These are phyloP conservation scores for Yamadazyma endophytica DNA, from an alignment of 805 yeast genomes.

Conservation along the genomic window DNA sequence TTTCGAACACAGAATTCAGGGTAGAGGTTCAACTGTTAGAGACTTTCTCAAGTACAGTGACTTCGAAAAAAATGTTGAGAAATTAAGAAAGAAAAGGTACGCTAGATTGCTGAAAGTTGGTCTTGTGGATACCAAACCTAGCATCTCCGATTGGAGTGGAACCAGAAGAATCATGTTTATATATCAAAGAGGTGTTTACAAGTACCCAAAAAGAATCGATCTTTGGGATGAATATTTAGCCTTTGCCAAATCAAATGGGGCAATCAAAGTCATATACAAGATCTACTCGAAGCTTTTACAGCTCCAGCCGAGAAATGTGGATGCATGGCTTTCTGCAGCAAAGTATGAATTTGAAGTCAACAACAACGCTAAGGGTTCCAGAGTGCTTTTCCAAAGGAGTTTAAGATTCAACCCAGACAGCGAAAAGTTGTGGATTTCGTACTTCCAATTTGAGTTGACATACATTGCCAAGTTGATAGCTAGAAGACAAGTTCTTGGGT, in stretches of 20 bases:
- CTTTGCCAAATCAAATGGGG: slow-evolving; percentile 62
- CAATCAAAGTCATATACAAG: slow-evolving; percentile 68
- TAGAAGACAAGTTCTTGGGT: slow-evolving; percentile 77
- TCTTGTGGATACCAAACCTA: slow-evolving; percentile 54
- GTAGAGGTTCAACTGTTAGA: slow-evolving; percentile 73
- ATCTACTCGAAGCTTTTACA: slow-evolving; percentile 75
- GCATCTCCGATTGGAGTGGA: slow-evolving; percentile 85
- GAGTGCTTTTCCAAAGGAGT: slow-evolving; percentile 80
- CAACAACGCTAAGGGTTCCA: slow-evolving; percentile 83
- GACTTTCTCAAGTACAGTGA: slow-evolving; percentile 78
- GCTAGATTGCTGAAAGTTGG: slow-evolving; percentile 55
- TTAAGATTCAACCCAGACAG: slow-evolving; percentile 79
- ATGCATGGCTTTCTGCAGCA: slow-evolving; percentile 93
- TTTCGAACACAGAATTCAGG: slow-evolving; percentile 84
- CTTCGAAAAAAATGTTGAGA: slow-evolving; percentile 77
- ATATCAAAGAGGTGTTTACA: slow-evolving; percentile 75
- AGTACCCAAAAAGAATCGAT: slow-evolving; percentile 71
- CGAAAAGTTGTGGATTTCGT: slow-evolving; percentile 72
- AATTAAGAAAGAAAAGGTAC: slow-evolving; percentile 67
- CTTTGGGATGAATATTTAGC: slow-evolving; percentile 77
- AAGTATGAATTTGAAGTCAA: slow-evolving; percentile 88
- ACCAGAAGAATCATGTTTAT: slow-evolving; percentile 75
- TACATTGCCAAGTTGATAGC: slow-evolving; percentile 80
- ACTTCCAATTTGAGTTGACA: slow-evolving; percentile 82
- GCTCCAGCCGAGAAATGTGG: slow-evolving; percentile 85